A percentile compares a stretch with the other conserved stretches of the same genome.
These are phyloP conservation scores for Geum urbanum DNA, from an alignment of 306 rosid species.

Conservation along the genomic window DNA sequence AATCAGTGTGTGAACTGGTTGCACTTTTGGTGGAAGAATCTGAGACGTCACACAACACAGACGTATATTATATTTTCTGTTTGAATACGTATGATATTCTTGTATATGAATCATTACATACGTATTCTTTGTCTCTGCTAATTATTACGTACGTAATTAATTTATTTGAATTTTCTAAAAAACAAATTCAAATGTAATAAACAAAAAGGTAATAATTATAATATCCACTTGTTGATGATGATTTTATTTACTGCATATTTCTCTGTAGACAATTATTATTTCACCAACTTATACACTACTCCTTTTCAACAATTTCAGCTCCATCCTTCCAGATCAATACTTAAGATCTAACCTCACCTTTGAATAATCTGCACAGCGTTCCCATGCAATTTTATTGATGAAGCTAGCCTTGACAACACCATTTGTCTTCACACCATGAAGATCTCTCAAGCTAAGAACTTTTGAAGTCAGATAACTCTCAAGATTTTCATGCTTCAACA, in stretches of 20 bases:
- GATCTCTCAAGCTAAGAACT: constrained; percentile 75
- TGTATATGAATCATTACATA: too few species aligned
- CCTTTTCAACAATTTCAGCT: neutral
- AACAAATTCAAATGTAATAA: too few species aligned
- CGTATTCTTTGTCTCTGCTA: too few species aligned
- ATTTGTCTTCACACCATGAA: constrained; percentile 46
- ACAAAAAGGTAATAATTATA: too few species aligned
- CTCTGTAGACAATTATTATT: neutral
- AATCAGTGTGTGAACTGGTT: too few species aligned
- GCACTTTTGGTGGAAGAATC: too few species aligned
- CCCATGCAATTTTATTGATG: constrained; percentile 54
- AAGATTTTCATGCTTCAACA: constrained; percentile 74
- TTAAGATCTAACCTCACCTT: constrained; percentile 46
- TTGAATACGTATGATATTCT: too few species aligned
- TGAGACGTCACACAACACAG: too few species aligned
- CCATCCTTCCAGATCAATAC: neutral
- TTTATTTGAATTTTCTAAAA: constrained; percentile 16
- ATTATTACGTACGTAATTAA: too few species aligned
- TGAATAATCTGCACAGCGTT: constrained; percentile 57
- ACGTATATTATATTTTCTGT: too few species aligned
- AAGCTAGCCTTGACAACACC: constrained; percentile 54
- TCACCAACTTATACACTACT: neutral
- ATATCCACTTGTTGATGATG: too few species aligned
- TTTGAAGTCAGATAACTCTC: constrained; percentile 57
- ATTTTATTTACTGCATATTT: neutral